Base-by-base conservation (phyloP, 805 yeast genomes). In the Sugiyamaella valdiviana region DNA sequence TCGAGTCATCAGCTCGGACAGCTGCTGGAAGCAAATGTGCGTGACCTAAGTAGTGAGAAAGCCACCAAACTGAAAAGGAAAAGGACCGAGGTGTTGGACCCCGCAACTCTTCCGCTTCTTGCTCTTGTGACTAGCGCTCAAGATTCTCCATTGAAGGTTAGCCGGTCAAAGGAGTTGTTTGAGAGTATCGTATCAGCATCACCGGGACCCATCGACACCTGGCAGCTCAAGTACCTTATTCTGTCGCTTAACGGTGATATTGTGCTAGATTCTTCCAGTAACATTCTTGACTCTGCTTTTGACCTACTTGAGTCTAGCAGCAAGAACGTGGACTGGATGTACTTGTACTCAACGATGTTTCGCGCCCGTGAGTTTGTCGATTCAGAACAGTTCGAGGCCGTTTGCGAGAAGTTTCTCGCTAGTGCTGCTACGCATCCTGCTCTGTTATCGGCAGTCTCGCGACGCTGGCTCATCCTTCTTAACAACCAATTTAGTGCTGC, bases 381-480 rank as follows among this genome's bases (percentile, higher is more conserved):
- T 9, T 19, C 42, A 14, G 48, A 45, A 10, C 40, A 17, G 2
- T 47, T 45, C 22, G 42, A 45, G 22, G 10, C 19, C 15, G 32
- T 52, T 3, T 36, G 46, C 22, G 20, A 42, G 7, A 36, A 35
- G 10, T 22, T 39, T 39, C 21, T 48, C 14, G 23, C 20, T 6
- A 41, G 21, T 12, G 22, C 46, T 1, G 20, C 10, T 16, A 36
- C 37, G 21, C 7, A 42, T 12, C 41, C 51, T 3, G 21, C 26
- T 10, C 12, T 15, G n/a, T 23, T 53, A 9, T 12, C 36, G 5
- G 15, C 20, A 7, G 26, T 53, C 19, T 29, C 52, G 5, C 39
- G 36, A 14, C 45, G 57, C 20, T 54, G 57, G 57, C 39, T 54
- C 6, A 9, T 50, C 14, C 21, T 54, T 10, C 47, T 49, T 4